Conservation (phyloP, 176 grass and related monocot species). For the Cenchrus purpureus region DNA sequence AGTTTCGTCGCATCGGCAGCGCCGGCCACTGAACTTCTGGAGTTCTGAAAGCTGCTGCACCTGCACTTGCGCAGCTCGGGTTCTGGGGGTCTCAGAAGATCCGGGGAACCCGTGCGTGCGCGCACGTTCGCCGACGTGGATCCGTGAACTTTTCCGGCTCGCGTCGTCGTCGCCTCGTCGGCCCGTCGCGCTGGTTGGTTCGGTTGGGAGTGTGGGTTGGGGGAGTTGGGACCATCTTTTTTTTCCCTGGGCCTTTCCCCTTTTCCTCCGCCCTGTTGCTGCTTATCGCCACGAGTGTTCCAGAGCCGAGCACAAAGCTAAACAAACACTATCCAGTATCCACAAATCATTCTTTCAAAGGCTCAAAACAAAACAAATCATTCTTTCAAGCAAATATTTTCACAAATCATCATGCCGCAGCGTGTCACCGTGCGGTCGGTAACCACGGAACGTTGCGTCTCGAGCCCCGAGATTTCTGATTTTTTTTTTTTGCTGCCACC, state of each 20-base stretch:
- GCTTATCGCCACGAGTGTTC: not conserved
- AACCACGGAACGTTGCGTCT: not conserved
- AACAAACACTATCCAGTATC: not conserved
- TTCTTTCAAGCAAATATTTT: not conserved
- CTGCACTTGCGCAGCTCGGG: not conserved
- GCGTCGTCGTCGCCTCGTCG: not conserved
- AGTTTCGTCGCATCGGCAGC: not conserved
- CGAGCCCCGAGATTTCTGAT: not conserved
- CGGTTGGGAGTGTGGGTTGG: not conserved
- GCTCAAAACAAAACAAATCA: not conserved
- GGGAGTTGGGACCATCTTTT: conserved; percentile 17
- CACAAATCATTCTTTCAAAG: not conserved
- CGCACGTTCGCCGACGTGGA: conserved; percentile 45
- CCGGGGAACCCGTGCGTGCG: not conserved
- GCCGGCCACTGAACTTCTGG: not conserved
- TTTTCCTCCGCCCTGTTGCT: not conserved
- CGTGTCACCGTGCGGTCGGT: not conserved
- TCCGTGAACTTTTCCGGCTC: conserved; percentile 19
- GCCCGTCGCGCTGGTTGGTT: not conserved
- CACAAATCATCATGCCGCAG: not conserved
- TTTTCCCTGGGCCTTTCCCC: not conserved
- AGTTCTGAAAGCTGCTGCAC: not conserved
- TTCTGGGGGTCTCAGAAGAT: conserved; percentile 1
- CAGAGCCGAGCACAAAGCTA: not conserved
- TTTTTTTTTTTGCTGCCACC: not conserved